Evolutionary conservation across 345 rosid genomes (phyloP).

Genomic region (Eutrema japonicum): DNA sequence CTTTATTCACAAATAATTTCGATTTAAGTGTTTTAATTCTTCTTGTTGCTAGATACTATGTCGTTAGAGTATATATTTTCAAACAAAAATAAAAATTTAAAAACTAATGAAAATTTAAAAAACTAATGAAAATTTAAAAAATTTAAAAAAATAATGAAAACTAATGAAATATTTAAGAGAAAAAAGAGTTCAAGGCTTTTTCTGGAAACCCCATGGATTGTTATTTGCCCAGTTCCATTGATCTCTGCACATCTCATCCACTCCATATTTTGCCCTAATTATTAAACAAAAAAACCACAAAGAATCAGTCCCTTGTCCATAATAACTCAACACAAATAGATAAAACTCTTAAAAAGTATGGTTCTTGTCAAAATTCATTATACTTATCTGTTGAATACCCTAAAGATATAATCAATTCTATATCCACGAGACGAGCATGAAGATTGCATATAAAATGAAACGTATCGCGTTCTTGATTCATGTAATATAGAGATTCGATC

Average conservation of each 20-base stretch:
- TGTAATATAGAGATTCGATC: too few species aligned
- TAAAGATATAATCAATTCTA: too few species aligned
- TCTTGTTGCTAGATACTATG: too few species aligned
- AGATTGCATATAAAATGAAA: background rate
- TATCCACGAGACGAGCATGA: constrained; percentile 17
- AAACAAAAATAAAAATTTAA: too few species aligned
- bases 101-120: too few species aligned
- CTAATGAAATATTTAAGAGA: background rate
- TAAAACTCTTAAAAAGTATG: background rate
- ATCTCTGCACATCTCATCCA: constrained; percentile 89
- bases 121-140: too few species aligned
- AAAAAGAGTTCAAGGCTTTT: constrained; percentile 45
- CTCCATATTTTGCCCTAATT: constrained; percentile 89
- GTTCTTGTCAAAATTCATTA: background rate
- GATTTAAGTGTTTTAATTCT: too few species aligned
- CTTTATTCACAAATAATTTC: too few species aligned
- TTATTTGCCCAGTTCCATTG: constrained; percentile 96
- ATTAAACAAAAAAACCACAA: constrained; percentile 8
- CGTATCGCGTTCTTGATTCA: background rate
- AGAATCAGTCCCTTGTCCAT: constrained; percentile 6
- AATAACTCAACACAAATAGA: background rate
- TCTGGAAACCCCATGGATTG: constrained; percentile 86
- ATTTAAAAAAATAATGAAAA: too few species aligned
- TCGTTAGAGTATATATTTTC: too few species aligned
- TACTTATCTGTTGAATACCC: background rate